A percentile compares a stretch with the other conserved stretches of the same genome.
Evolutionary conservation across 306 rosid genomes (phyloP).

Genomic region (Lathyrus oleraceus): DNA sequence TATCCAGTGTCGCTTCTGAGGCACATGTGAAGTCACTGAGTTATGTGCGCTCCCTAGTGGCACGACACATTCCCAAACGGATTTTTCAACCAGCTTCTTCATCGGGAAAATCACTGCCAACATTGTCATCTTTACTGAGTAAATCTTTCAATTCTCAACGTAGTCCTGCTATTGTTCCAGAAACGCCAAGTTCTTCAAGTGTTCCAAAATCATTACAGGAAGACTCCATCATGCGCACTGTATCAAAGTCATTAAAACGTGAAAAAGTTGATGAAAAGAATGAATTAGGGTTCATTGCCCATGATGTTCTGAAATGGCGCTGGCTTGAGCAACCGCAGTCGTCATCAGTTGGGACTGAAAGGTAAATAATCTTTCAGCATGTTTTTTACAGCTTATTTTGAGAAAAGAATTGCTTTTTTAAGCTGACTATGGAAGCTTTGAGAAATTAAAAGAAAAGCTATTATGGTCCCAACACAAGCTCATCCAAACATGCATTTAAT

Average conservation of each 20-base stretch:
- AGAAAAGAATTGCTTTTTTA: not conserved
- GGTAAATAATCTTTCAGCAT: conserved; percentile 47
- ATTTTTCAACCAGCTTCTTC: conserved; percentile 80
- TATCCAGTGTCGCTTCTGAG: conserved; percentile 78
- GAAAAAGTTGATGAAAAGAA: conserved; percentile 67
- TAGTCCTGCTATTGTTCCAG: conserved; percentile 63
- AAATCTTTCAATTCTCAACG: conserved; percentile 86
- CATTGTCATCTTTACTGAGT: conserved; percentile 84
- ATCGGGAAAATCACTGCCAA: conserved; percentile 81
- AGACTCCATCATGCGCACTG: conserved; percentile 57
- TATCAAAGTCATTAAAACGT: conserved; percentile 64
- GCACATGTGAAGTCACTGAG: conserved; percentile 81
- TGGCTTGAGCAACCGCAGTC: conserved; percentile 76
- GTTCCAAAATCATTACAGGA: conserved; percentile 65
- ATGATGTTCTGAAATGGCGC: conserved; percentile 91
- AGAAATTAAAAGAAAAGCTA: not conserved
- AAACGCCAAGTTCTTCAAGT: conserved; percentile 47
- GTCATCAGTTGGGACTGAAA: conserved; percentile 59
- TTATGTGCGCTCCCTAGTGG: conserved; percentile 92
- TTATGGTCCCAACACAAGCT: conserved; percentile 11
- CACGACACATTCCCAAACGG: conserved; percentile 84
- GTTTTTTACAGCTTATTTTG: conserved; percentile 6
- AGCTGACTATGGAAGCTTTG: not conserved
- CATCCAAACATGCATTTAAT: conserved; percentile 13
- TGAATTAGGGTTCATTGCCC: conserved; percentile 71